Conservation (phyloP, 2,329 filamentous ascomycete species). For the Cytospora leucostoma region DNA sequence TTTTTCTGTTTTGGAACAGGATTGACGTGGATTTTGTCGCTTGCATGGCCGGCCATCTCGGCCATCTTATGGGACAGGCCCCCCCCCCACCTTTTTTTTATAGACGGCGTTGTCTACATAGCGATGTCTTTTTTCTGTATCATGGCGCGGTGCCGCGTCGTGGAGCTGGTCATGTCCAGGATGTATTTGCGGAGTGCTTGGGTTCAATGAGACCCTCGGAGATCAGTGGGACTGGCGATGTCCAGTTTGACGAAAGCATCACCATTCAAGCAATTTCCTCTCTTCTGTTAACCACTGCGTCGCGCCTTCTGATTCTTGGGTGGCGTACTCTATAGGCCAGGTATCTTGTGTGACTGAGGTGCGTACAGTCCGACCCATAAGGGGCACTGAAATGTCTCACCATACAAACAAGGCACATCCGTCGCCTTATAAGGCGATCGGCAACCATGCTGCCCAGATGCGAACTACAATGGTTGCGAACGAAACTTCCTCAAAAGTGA, state of each 20-base stretch:
- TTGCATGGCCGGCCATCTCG: neutral
- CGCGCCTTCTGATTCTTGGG: neutral
- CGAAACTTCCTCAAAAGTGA: neutral
- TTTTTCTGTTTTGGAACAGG: neutral
- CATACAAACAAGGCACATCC: constrained; percentile 8
- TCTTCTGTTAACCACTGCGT: neutral
- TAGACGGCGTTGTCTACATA: neutral
- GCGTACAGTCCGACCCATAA: neutral
- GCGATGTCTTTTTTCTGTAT: neutral
- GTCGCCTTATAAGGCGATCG: constrained; percentile 22
- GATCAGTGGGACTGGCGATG: neutral
- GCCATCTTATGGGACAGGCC: neutral
- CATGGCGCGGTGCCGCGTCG: neutral
- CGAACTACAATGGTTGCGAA: constrained; percentile 11
- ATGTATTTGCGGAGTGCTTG: neutral
- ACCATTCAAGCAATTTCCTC: neutral
- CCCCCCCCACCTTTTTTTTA: too few species aligned
- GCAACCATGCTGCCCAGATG: constrained; percentile 11
- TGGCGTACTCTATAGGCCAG: neutral
- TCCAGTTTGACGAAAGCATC: neutral
- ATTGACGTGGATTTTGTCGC: neutral
- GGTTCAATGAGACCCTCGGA: neutral
- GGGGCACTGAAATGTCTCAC: constrained; percentile 12
- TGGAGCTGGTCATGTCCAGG: neutral
- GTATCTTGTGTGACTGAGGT: neutral